These are phyloP conservation scores for Serendipita sp. DNA, from an alignment of 768 basidiomycete genomes.

Conservation along the genomic window DNA sequence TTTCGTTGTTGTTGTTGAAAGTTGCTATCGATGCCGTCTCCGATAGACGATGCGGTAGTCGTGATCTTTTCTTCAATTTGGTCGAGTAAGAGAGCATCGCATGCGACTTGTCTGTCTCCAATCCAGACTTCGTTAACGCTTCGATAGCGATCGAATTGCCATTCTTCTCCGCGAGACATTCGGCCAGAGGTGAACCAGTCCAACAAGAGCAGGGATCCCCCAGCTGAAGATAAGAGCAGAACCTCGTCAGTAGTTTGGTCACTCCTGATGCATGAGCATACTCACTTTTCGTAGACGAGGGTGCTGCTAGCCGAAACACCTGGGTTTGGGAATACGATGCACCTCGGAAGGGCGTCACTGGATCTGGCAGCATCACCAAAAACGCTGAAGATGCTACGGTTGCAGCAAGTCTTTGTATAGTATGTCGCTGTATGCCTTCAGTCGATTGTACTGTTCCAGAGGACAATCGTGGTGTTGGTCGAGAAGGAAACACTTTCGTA, in stretches of 20 bases:
- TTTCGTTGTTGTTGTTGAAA: slow-evolving; percentile 4
- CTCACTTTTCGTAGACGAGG: neutral
- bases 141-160: slow-evolving; percentile 74
- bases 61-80: slow-evolving; percentile 11
- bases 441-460: neutral
- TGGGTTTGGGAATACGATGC: slow-evolving; percentile 77
- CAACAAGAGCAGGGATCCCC: slow-evolving; percentile 54
- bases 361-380: slow-evolving; percentile 77
- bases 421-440: slow-evolving; percentile 18
- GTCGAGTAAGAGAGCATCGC: slow-evolving; percentile 67
- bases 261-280: neutral
- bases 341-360: slow-evolving; percentile 78
- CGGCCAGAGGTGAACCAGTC: slow-evolving; percentile 92
- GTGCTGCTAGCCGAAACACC: slow-evolving; percentile 45
- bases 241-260: neutral
- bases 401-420: slow-evolving; percentile 49
- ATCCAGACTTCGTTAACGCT: slow-evolving; percentile 73
- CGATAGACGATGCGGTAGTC: neutral
- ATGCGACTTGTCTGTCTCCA: slow-evolving; percentile 46
- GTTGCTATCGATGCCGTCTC: slow-evolving; percentile 14
- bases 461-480: slow-evolving; percentile 35
- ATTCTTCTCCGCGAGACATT: slow-evolving; percentile 67
- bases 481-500: slow-evolving; percentile 85
- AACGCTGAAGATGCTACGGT: slow-evolving; percentile 34
- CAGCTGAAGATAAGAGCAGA: slow-evolving; percentile 8